A percentile compares a stretch with the other conserved stretches of the same genome.
Conservation (phyloP, 2,329 filamentous ascomycete genomes). For the Aspergillus fumigatiaffinis region DNA sequence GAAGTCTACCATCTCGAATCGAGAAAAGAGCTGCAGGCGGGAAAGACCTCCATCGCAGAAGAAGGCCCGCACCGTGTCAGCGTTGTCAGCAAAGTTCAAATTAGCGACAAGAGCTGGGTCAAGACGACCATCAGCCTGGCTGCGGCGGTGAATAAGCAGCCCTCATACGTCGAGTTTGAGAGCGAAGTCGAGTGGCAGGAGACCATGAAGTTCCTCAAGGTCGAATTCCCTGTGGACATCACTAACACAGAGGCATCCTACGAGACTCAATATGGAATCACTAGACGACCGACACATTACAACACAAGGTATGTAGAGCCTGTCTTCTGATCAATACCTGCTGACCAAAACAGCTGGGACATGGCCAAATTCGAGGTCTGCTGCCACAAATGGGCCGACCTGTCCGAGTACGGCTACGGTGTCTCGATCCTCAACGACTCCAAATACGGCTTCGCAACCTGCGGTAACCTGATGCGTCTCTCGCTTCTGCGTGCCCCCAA, state of each 20-base stretch:
- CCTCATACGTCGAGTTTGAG: slow-evolving; percentile 70
- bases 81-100: slow-evolving; percentile 77
- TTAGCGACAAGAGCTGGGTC: slow-evolving; percentile 81
- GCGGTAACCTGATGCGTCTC: slow-evolving; percentile 83
- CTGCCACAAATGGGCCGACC: slow-evolving; percentile 89
- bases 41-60: slow-evolving; percentile 68
- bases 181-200: slow-evolving; percentile 96
- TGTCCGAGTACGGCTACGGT: slow-evolving; percentile 83
- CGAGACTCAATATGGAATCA: slow-evolving; percentile 89
- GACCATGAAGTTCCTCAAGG: slow-evolving; percentile 96
- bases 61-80: slow-evolving; percentile 71
- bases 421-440: slow-evolving; percentile 92
- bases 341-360: slow-evolving; percentile 62
- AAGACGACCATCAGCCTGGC: slow-evolving; percentile 80
- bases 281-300: slow-evolving; percentile 89
- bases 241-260: slow-evolving; percentile 90
- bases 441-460: slow-evolving; percentile 93
- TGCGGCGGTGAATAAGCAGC: slow-evolving; percentile 61
- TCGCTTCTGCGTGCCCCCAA: slow-evolving; percentile 84
- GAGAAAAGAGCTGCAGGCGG: slow-evolving; percentile 67
- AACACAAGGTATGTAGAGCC: slow-evolving; percentile 67
- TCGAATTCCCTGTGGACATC: slow-evolving; percentile 93
- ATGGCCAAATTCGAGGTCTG: slow-evolving; percentile 98
- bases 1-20: slow-evolving; percentile 94
- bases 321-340: neutral